Base-by-base conservation (phyloP, 441 rosid genomes). In the Erysimum cheiri region DNA sequence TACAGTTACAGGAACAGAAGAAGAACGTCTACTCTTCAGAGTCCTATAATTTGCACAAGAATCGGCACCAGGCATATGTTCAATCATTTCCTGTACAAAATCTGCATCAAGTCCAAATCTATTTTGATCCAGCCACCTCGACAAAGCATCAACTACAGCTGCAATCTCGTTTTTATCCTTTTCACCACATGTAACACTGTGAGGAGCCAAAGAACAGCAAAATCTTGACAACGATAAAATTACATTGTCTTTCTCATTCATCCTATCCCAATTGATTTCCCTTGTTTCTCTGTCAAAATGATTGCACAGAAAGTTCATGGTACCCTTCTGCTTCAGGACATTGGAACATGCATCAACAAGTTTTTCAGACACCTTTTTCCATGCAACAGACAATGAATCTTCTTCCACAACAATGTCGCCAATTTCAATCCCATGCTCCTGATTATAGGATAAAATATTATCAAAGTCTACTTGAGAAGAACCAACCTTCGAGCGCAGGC, bases 71-170 rank as follows among this genome's bases (percentile, higher is more conserved):
- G 96, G 96, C 82, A 96, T 88, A 64, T 73, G 81, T 78, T 91
- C 99, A 70, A 93, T 80, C 54, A 87, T 86, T 84, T 96, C 97
- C 72, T 83, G 96, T 72, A 96, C 97, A 86, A 96, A 91, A 52
- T 88, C 97, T 47, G 88, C 71, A 58, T 96, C 99, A 71, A 96
- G 68, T 53, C 99, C 99, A 85, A 87, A 96, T 80, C 99, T 89
- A 79, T 90, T 96, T 76, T 84, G 91, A 69, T 81, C 88, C 73
- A 91, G 81, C 99, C 99, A 93, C 75, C 83, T 81, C 68, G 79
- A 73, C 75, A 96, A 79, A 37, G 77, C 80, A 76, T 79, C 75
- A 69, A 78, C 60, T 64, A 81, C 67, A 57, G 74, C 49, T 60
- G 82, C 85, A 79, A 61, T 72, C 75, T 88, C 84, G 67, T 63